A percentile compares a stretch with the other conserved stretches of the same genome.
Conservation (phyloP, 352 stramenopile species). For the Globisporangium ultimum region DNA sequence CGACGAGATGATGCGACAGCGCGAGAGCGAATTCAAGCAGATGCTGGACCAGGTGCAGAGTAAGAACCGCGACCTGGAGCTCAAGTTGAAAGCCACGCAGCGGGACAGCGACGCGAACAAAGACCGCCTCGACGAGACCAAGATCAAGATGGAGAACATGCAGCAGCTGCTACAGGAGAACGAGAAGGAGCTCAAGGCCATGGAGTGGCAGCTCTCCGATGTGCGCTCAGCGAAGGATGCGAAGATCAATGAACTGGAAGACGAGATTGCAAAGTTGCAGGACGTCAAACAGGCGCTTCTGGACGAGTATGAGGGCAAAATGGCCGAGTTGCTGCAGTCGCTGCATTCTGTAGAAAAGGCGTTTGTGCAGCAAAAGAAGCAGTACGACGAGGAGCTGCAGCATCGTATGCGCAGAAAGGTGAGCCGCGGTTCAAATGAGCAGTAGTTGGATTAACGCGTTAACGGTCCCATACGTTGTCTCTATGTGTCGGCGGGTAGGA, state of each 20-base stretch:
- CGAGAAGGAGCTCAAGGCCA: conserved; percentile 63
- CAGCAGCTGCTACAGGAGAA: conserved; percentile 49
- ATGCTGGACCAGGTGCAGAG: conserved; percentile 36
- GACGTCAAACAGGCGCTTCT: conserved; percentile 75
- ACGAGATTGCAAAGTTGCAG: conserved; percentile 47
- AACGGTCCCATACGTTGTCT: neutral
- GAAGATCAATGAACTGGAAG: conserved; percentile 63
- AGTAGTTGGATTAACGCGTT: neutral
- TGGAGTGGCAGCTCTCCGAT: conserved; percentile 74
- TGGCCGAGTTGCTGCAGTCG: conserved; percentile 78
- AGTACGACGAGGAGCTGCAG: conserved; percentile 72
- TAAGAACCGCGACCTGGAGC: conserved; percentile 54
- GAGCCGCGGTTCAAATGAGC: neutral
- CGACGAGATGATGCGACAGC: conserved; percentile 70
- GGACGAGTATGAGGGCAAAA: conserved; percentile 85
- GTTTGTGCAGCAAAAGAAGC: conserved; percentile 80
- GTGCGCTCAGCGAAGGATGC: conserved; percentile 49
- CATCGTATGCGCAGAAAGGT: conserved; percentile 45
- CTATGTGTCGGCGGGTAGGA: conserved; percentile 10
- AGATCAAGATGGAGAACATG: conserved; percentile 68
- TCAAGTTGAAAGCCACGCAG: conserved; percentile 43
- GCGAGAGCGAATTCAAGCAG: conserved; percentile 57
- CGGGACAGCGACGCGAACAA: conserved; percentile 41
- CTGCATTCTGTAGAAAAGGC: conserved; percentile 79
- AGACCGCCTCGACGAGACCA: conserved; percentile 48